Evolutionary conservation across 2,329 filamentous ascomycete genomes (phyloP).

Genomic region (Parafenestella ontariensis): DNA sequence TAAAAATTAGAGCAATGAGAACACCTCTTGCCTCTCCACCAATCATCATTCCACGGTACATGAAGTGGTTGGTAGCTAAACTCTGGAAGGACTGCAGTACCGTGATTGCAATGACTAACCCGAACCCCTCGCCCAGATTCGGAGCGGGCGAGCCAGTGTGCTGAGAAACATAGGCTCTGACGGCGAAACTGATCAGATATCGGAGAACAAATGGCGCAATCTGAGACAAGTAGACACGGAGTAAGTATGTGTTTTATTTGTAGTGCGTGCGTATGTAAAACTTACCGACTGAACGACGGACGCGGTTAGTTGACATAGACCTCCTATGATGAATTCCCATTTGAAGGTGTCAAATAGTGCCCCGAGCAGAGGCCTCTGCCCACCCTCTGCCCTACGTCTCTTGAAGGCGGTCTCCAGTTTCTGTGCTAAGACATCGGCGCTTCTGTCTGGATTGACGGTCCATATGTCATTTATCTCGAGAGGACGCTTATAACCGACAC

Average conservation of each 20-base stretch:
- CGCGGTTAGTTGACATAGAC: slow-evolving; percentile 75
- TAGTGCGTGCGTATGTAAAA: neutral
- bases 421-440: slow-evolving; percentile 71
- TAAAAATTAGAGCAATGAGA: slow-evolving; percentile 85
- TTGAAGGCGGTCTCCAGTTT: slow-evolving; percentile 74
- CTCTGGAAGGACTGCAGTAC: slow-evolving; percentile 85
- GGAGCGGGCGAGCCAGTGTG: slow-evolving; percentile 64
- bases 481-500: slow-evolving; percentile 80
- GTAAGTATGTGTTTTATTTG: neutral
- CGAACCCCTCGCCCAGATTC: slow-evolving; percentile 76
- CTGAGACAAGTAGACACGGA: neutral
- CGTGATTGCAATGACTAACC: slow-evolving; percentile 83
- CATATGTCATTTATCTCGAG: slow-evolving; percentile 88
- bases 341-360: slow-evolving; percentile 88
- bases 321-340: slow-evolving; percentile 84
- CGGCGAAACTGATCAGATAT: slow-evolving; percentile 85
- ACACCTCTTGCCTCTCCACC: slow-evolving; percentile 84
- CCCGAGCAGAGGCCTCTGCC: slow-evolving; percentile 76
- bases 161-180: slow-evolving; percentile 75
- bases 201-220: slow-evolving; percentile 79
- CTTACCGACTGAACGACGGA: slow-evolving; percentile 73
- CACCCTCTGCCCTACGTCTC: slow-evolving; percentile 67
- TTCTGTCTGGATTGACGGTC: slow-evolving; percentile 81
- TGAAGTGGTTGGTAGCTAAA: slow-evolving; percentile 84
- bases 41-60: slow-evolving; percentile 90